Evolutionary conservation across 2,329 filamentous ascomycete species (phyloP), one percentile per base, ranked within the genome.

Genomic region (Eutypella sp.): DNA sequence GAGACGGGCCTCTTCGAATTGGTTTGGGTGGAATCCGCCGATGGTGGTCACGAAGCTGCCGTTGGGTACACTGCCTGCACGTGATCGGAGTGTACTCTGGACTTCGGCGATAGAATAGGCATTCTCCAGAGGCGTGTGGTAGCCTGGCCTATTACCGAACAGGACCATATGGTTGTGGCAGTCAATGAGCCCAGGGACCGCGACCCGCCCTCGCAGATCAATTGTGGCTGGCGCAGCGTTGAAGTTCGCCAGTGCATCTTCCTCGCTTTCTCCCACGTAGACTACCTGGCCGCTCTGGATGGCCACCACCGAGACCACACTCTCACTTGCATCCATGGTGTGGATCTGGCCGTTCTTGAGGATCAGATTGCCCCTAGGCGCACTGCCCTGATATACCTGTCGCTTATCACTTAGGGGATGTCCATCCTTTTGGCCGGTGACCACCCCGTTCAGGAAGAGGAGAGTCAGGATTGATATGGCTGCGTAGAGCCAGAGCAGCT

Each of bases 131-230:
- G 58, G 58, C 2, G 57, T 60, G 40, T 61, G 59, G 33, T 59
- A 57, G 1, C 59, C 58, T 2, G 58, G 58, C 11, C 59, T 43
- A 39, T 61, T 61, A 7, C 59, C 58, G 18, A 62, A 41, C 5
- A 62, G 46, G 16, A 62, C 58, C 15, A 60, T 52, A 46, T 62
- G 57, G 47, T 60, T 61, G 47, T 62, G 59, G 40, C 54, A 52
- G 48, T 61, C 58, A 45, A 62, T 55, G 13, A 62, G 47, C 1
- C 59, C 59, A 1, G 59, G 57, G 10, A 60, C 40, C 2, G 55
- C 50, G 2, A 54, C 39, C n/a, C 48, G 54, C 4, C 54, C 55
- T 9, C 47, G 22, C 8, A 62, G 46, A 47, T 62, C 53, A 25
- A 61, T 45, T 20, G 41, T 41, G 20, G n/a, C 41, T n/a, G 52